Evolutionary conservation across 2,329 filamentous ascomycete genomes (phyloP), one percentile per base, ranked within the genome.

Genomic region (Aspergillus quadricinctus): DNA sequence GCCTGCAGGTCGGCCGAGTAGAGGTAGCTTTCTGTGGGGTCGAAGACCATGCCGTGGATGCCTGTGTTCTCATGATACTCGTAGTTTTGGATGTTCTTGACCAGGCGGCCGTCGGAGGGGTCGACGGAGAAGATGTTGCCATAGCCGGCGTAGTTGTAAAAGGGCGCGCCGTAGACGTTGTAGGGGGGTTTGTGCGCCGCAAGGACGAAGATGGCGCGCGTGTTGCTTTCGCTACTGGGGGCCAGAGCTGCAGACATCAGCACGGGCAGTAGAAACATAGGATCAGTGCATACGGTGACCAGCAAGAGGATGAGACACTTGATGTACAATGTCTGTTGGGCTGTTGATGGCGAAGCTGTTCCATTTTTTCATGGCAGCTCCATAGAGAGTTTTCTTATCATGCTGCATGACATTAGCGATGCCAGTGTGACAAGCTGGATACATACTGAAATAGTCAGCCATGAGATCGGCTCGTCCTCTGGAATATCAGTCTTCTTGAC

Each of bases 351-450:
- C 79, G 73, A 90, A 93, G 71, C 88, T 92, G 50, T 88, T 88
- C 90, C 90, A 96, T 72, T 92, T 93, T 81, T 96, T 96, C 90
- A 94, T 94, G 58, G 90, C 89, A 3, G 91, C 87, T 66, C 91
- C 91, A 73, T 96, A 96, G 58, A 96, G 87, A 71, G 89, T 88
- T 75, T 91, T 93, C 69, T 88, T 89, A 59, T 82, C 78, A 75
- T 95, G 90, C 87, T 93, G 69, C 27, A 27, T 3, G 57, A 17
- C 55, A 57, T 51, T n/a, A 53, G 53, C 8, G 50, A 9, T 57
- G 48, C n/a, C 4, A 50, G 11, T 23, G n/a, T 23, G n/a, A 11
- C 19, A 4, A 7, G 48, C 48, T 46, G 25, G 28, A 25, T 19
- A 68, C 87, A 76, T 78, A 91, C 89, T 72, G 90, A 88, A 68